Evolutionary conservation across 2,329 filamentous ascomycete species (phyloP), one percentile per base, ranked within the genome.

Genomic region (Myriosclerotinia scirpicola): DNA sequence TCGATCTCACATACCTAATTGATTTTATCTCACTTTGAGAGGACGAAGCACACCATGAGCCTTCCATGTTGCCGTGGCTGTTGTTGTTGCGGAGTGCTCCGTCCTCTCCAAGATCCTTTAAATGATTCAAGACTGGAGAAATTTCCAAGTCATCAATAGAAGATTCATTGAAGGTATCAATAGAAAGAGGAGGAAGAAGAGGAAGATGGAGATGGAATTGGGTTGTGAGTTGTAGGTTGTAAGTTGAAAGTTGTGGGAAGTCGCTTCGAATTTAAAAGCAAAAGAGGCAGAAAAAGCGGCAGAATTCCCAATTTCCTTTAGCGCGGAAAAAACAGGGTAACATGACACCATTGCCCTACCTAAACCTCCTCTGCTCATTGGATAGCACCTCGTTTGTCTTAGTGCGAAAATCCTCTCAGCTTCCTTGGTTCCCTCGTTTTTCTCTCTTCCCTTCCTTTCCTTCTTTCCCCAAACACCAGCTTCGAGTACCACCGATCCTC

Each of bases 281-380:
- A 40, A 50, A 17, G 5, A 60, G n/a, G 9, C 4, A 2, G 22
- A 6, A 26, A 38, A 50, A 40, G 4, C n/a, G 44, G 44, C 44
- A 61, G 34, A 26, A 26, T 50, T 38, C 14, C 9, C 14, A 36
- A 50, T 38, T 22, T 26, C n/a, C 20, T 1, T 14, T 60, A 60
- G 58, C 58, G 58, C 20, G 4, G 22, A 38, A 59, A 60, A 38
- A 34, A 3, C 30, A 50, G 58, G n/a, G n/a, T 38, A 50, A 50
- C 36, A 38, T 60, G 30, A 60, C 30, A 50, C 30, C 30, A 50
- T n/a, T 38, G 30, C 56, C 56, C 30, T 60, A 36, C 20, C 56
- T 50, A 38, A 48, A 30, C 44, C 44, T 60, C 30, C 30, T 38
- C 42, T 48, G 20, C 34, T n/a, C 9, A 59, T 46, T 46, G 26